Evolutionary conservation across 495 filamentous ascomycete genomes (phyloP).

Genomic region (Trichoderma erinaceum): DNA sequence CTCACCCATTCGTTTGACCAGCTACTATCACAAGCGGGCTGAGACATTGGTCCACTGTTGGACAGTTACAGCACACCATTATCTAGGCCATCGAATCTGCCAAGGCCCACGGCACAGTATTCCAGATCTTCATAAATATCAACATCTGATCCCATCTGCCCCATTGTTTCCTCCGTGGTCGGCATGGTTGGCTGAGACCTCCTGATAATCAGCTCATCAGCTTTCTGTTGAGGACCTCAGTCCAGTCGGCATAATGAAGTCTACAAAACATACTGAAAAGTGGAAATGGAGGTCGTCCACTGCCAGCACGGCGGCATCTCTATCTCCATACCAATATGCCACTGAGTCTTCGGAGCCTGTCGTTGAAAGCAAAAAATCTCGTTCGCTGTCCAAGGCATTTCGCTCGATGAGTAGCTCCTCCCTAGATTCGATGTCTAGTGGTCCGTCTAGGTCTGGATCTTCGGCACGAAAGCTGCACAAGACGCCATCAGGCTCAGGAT

Average conservation of each 20-base stretch:
- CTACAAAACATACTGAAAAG: background rate
- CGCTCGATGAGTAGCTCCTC: conserved; percentile 16
- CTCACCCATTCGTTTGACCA: background rate
- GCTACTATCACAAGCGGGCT: background rate
- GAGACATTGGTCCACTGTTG: conserved; percentile 4
- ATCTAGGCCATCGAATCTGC: background rate
- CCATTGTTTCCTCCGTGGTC: background rate
- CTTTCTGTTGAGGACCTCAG: background rate
- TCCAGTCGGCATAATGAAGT: background rate
- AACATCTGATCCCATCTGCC: background rate
- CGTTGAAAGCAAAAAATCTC: background rate
- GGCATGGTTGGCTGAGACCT: background rate
- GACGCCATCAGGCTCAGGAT: conserved; percentile 5
- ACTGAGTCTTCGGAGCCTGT: background rate
- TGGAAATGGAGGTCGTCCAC: conserved; percentile 13
- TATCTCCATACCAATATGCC: background rate
- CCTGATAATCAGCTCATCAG: background rate
- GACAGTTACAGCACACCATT: background rate
- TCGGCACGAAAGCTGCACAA: conserved; percentile 11
- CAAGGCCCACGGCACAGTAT: background rate
- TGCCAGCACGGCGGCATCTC: background rate
- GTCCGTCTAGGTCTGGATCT: conserved; percentile 9
- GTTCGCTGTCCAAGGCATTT: conserved; percentile 9
- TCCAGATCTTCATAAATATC: background rate
- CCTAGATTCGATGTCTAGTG: background rate